Base-by-base conservation (phyloP, 176 grass and related monocot genomes). In the Pontederia paniculata region DNA sequence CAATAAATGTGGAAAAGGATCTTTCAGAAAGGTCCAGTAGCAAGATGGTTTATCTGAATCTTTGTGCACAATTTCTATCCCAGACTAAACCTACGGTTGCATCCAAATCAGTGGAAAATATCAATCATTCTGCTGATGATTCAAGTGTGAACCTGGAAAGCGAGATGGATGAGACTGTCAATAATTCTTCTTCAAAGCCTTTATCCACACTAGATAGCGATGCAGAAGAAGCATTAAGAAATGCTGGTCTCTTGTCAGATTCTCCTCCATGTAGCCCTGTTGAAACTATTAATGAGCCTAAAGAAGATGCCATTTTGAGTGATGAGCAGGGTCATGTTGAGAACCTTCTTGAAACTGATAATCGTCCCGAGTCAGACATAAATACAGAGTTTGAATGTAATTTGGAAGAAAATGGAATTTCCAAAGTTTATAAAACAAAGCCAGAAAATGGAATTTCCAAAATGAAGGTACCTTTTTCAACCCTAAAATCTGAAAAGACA, bases 41-140 rank as follows among this genome's bases (percentile, higher is more conserved):
- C 60, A 97, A 97, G 78, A 76, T 75, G 63, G 73, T 97, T 70
- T 90, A 97, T 74, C 49, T 88, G 20, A 97, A 97, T 74, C 82
- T 97, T 56, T 76, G 86, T 78, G 86, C 86, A 18, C 86, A 88
- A 65, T 68, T 76, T 78, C 44, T 79, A 57, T 73, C 45, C 42
- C 86, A 97, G 54, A 18, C 85, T 19, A 84, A 69, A 58, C 61
- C 50, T 14, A 63, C 57, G 56, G 70, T 41, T 47, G 12, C 66
- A 57, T 77, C 54, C 41, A 52, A 17, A 62, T 55, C 52, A 63
- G 47, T 66, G 1, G 63, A 64, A 74, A 79, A 78, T 48, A 62
- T 37, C 68, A 76, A 66, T 65, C 57, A 16, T 58, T 16, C n/a
- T 77, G 47, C 19, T 72, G 45, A 44, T 25, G 41, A 50, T 58